Evolutionary conservation across 1,139 yeast genomes (phyloP).

Genomic region (Suhomyces taliae): DNA sequence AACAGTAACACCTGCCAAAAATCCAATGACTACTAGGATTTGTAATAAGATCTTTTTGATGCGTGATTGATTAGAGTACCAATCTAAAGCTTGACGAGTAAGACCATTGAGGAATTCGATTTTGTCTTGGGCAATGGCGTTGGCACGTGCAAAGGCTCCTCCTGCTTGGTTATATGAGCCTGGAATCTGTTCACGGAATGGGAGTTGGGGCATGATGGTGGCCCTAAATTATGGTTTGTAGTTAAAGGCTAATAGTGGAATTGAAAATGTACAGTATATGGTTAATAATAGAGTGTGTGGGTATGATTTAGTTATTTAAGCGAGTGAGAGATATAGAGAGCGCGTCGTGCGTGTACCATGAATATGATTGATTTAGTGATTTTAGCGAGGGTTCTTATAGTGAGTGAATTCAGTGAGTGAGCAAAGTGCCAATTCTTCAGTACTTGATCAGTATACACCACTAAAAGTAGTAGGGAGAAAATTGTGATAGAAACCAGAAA

Average conservation of each 20-base stretch:
- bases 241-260: not conserved
- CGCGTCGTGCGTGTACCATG: too few species aligned
- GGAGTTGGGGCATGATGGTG: conserved; percentile 4
- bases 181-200: conserved; percentile 1
- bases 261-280: not conserved
- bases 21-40: conserved; percentile 15
- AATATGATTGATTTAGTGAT: too few species aligned
- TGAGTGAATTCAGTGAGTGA: too few species aligned
- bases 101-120: conserved; percentile 4
- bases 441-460: too few species aligned
- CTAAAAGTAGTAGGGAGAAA: too few species aligned
- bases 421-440: too few species aligned
- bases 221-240: too few species aligned
- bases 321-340: too few species aligned
- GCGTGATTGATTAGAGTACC: conserved; percentile 16
- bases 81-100: conserved; percentile 6
- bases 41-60: conserved; percentile 14
- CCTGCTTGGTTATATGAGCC: conserved; percentile 17
- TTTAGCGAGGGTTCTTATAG: too few species aligned
- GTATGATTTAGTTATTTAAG: too few species aligned
- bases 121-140: conserved; percentile 6
- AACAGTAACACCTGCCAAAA: conserved; percentile 27
- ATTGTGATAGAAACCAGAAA: too few species aligned
- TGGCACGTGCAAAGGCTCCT: not conserved
- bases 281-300: too few species aligned